Conservation (phyloP, 177 flowering plant genomes). For the Vitis hybrid region DNA sequence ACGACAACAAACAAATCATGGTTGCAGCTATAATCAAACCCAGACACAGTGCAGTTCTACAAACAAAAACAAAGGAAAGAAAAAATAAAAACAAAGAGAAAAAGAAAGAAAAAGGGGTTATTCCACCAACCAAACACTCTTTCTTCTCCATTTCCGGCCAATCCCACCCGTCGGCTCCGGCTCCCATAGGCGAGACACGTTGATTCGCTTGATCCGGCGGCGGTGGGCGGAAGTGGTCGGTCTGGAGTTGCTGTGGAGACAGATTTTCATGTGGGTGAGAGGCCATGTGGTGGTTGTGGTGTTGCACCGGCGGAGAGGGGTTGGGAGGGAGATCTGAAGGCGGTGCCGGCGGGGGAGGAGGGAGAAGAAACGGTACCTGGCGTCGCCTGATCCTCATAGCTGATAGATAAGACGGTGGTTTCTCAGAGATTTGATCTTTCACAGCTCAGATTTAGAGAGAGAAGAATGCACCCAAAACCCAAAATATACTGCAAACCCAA, state of each 20-base stretch:
- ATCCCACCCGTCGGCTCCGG: conserved; percentile 10
- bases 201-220: conserved; percentile 29
- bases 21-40: neutral
- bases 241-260: neutral
- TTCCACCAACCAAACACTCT: conserved; percentile 24
- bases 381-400: conserved; percentile 67
- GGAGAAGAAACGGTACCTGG: conserved; percentile 35
- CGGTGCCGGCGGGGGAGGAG: conserved; percentile 31
- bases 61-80: conserved; percentile 4
- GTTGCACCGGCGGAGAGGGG: conserved; percentile 31
- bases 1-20: conserved; percentile 4
- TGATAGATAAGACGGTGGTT: conserved; percentile 1
- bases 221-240: conserved; percentile 2
- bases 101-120: neutral
- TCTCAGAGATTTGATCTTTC: conserved; percentile 9
- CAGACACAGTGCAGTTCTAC: conserved; percentile 1
- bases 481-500: conserved; percentile 4
- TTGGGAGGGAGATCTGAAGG: conserved; percentile 40
- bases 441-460: conserved; percentile 17
- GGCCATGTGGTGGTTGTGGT: conserved; percentile 2
- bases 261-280: conserved; percentile 10
- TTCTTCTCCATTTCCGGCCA: conserved; percentile 8
- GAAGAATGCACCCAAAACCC: conserved; percentile 6
- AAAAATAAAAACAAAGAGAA: neutral
- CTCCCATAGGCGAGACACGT: conserved; percentile 12